Percentiles rank a stretch among this genome's conserved stretches.
phyloP scores from a whole-genome alignment of 2,329 filamentous ascomycete genomes.

The Tolypocladium pustulatum region DNA sequence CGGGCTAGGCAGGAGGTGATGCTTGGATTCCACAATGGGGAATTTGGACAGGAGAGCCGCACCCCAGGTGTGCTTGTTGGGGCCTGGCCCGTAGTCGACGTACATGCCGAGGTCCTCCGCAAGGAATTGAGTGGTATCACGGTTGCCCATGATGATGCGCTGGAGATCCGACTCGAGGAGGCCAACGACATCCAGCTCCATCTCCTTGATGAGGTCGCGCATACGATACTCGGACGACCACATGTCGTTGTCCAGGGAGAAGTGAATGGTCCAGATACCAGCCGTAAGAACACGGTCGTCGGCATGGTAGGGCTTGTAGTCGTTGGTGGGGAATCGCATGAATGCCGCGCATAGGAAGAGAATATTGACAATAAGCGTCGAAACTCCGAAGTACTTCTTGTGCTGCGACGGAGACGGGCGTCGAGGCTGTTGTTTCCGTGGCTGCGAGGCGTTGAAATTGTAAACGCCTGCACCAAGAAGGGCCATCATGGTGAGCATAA shows the following conservation, averaged over 20 bases:
- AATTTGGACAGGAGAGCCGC: slow-evolving; percentile 90
- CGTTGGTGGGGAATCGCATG: slow-evolving; percentile 81
- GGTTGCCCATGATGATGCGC: slow-evolving; percentile 98
- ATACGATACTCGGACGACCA: slow-evolving; percentile 94
- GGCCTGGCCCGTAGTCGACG: slow-evolving; percentile 90
- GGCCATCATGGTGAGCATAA: slow-evolving; percentile 81
- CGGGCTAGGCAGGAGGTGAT: slow-evolving; percentile 86
- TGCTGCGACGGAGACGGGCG: slow-evolving; percentile 27
- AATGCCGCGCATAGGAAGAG: slow-evolving; percentile 74
- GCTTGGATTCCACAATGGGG: slow-evolving; percentile 92
- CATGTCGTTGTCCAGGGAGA: slow-evolving; percentile 97
- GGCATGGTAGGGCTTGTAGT: slow-evolving; percentile 83
- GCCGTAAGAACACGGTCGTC: slow-evolving; percentile 83
- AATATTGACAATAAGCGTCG: slow-evolving; percentile 67
- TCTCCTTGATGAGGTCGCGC: slow-evolving; percentile 78
- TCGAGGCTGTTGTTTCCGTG: slow-evolving; percentile 22
- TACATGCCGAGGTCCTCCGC: slow-evolving; percentile 98
- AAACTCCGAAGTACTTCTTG: slow-evolving; percentile 40
- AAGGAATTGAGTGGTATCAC: slow-evolving; percentile 88
- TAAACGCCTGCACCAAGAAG: slow-evolving; percentile 78
- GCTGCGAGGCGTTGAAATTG: slow-evolving; percentile 47
- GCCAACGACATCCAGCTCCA: slow-evolving; percentile 97
- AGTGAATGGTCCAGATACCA: slow-evolving; percentile 98
- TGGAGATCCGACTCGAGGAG: slow-evolving; percentile 87
- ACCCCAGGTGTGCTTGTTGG: slow-evolving; percentile 99